Conservation (phyloP, 768 basidiomycete species). For the Coprinopsis marcescibilis region DNA sequence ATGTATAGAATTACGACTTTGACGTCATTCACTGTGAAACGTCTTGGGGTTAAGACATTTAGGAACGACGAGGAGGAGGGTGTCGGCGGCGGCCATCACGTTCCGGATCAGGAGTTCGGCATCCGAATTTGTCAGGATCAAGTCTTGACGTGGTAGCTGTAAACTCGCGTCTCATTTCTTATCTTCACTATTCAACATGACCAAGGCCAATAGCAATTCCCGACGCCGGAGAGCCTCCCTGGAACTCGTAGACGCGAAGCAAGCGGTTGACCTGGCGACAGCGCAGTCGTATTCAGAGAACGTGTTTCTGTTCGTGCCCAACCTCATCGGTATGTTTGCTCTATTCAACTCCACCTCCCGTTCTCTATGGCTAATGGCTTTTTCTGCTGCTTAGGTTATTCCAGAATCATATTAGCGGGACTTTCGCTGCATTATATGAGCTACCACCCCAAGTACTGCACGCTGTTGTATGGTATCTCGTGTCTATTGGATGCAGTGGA, state of each 20-base stretch:
- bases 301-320: slow-evolving; percentile 95
- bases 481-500: slow-evolving; percentile 94
- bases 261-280: slow-evolving; percentile 82
- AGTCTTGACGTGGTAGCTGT: slow-evolving; percentile 7
- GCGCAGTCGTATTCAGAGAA: slow-evolving; percentile 88
- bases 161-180: slow-evolving; percentile 6
- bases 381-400: no score
- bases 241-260: slow-evolving; percentile 75
- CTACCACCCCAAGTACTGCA: slow-evolving; percentile 90
- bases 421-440: slow-evolving; percentile 90
- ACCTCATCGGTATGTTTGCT: slow-evolving; percentile 75
- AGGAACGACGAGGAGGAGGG: no score
- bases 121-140: background rate
- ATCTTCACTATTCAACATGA: slow-evolving; percentile 21
- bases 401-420: slow-evolving; percentile 85
- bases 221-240: slow-evolving; percentile 48
- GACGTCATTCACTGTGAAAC: no score
- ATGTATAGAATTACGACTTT: background rate
- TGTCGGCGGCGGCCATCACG: background rate
- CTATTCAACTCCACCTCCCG: no score
- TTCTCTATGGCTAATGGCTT: no score
- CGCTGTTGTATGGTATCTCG: slow-evolving; percentile 81
- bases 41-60: no score
- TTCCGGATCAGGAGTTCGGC: background rate
- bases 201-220: slow-evolving; percentile 24